Evolutionary conservation across 495 filamentous ascomycete genomes (phyloP).

Genomic region (Neurospora sp.): DNA sequence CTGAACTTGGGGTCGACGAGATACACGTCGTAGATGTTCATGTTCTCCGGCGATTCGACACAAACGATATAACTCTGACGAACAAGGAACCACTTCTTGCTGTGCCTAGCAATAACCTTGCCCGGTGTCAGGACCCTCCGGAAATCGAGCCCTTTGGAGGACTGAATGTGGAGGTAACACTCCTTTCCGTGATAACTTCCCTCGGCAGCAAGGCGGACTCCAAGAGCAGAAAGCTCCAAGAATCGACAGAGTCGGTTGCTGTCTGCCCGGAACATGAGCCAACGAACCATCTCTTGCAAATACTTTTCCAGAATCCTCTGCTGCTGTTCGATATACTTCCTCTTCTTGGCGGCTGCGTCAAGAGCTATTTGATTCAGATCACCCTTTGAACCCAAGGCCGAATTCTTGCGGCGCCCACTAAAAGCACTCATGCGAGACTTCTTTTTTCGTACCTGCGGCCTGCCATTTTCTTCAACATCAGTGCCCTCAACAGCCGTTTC

Average conservation of each 20-base stretch:
- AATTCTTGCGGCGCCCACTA: constrained; percentile 23
- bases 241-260: constrained; percentile 96
- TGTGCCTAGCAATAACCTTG: constrained; percentile 68
- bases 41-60: constrained; percentile 93
- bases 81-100: constrained; percentile 96
- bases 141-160: constrained; percentile 84
- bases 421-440: constrained; percentile 51
- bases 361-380: constrained; percentile 12
- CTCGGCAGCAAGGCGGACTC: constrained; percentile 90
- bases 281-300: constrained; percentile 86
- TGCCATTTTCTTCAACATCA: constrained; percentile 29
- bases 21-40: constrained; percentile 99
- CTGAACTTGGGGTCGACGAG: constrained; percentile 79
- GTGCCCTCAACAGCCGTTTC: constrained; percentile 41
- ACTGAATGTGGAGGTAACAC: constrained; percentile 84
- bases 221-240: constrained; percentile 85
- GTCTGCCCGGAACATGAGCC: constrained; percentile 90
- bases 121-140: constrained; percentile 66
- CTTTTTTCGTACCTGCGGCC: constrained; percentile 42
- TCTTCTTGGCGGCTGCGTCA: constrained; percentile 26
- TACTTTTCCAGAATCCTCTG: constrained; percentile 83
- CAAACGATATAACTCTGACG: constrained; percentile 95
- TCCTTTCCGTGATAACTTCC: constrained; percentile 97
- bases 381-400: constrained; percentile 19
- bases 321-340: constrained; percentile 52